Percentiles rank a stretch among this genome's conserved stretches.
Conservation (phyloP, 495 filamentous ascomycete genomes). For the Aspergillus coremiiformis region DNA sequence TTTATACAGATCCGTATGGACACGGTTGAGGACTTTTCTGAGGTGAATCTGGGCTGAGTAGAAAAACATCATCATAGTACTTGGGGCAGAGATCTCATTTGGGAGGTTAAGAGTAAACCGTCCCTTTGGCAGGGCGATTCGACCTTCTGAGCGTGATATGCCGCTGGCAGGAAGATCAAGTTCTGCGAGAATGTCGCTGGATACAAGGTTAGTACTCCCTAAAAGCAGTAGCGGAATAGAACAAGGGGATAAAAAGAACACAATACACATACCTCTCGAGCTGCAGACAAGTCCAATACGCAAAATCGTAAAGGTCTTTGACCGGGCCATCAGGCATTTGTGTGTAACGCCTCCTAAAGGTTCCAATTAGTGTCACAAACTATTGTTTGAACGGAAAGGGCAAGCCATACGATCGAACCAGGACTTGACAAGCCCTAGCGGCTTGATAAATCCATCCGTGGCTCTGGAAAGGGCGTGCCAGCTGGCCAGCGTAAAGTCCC, state of each 20-base stretch:
- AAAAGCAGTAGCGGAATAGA: neutral
- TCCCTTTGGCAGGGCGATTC: slow-evolving; percentile 55
- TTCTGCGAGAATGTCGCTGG: slow-evolving; percentile 86
- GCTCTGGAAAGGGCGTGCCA: slow-evolving; percentile 82
- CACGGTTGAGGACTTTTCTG: slow-evolving; percentile 74
- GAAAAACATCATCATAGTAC: slow-evolving; percentile 57
- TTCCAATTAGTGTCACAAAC: neutral
- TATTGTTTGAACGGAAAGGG: neutral
- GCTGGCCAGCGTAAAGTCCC: slow-evolving; percentile 79
- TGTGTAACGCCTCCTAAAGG: slow-evolving; percentile 30
- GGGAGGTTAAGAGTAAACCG: slow-evolving; percentile 26
- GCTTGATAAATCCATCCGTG: slow-evolving; percentile 81
- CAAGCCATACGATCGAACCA: slow-evolving; percentile 62
- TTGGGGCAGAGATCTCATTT: slow-evolving; percentile 27
- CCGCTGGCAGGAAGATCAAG: slow-evolving; percentile 73
- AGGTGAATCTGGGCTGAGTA: slow-evolving; percentile 83
- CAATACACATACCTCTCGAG: slow-evolving; percentile 66
- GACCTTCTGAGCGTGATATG: slow-evolving; percentile 63
- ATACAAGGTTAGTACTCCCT: neutral
- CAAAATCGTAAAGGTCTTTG: slow-evolving; percentile 58
- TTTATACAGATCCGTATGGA: slow-evolving; percentile 75
- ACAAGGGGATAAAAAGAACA: neutral
- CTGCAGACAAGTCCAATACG: slow-evolving; percentile 92
- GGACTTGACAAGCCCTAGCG: slow-evolving; percentile 64
- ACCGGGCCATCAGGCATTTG: slow-evolving; percentile 17